Evolutionary conservation across 2,329 filamentous ascomycete genomes (phyloP).

Genomic region (Colletotrichum gloeosporioides): DNA sequence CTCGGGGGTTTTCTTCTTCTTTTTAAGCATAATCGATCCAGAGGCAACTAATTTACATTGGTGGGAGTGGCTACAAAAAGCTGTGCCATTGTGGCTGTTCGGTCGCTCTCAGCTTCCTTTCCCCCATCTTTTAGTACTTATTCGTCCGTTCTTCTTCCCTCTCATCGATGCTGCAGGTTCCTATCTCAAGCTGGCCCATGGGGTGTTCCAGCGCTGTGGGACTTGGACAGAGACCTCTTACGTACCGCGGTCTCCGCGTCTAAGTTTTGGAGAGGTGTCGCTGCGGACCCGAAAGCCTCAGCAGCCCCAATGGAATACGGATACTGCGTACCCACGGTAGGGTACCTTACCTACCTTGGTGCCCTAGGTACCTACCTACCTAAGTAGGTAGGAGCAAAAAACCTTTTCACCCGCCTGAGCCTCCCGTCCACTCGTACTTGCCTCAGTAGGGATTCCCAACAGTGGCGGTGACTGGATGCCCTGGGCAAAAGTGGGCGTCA

Average conservation of each 20-base stretch:
- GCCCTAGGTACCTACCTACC: too few relatives aligned
- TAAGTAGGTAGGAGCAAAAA: neutral
- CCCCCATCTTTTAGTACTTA: neutral
- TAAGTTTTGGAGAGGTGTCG: neutral
- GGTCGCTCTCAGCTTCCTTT: neutral
- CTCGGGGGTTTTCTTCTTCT: neutral
- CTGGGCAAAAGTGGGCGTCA: neutral
- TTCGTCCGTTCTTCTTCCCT: neutral
- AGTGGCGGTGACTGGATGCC: neutral
- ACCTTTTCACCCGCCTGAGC: neutral
- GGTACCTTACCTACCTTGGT: too few relatives aligned
- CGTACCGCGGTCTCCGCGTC: neutral
- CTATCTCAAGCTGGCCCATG: neutral
- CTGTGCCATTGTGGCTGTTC: neutral
- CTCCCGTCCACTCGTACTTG: neutral
- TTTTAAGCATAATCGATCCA: neutral
- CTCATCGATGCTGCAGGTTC: neutral
- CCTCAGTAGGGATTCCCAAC: neutral
- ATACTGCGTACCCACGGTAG: too few relatives aligned
- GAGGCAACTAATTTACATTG: neutral
- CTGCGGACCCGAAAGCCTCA: neutral
- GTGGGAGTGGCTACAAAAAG: neutral
- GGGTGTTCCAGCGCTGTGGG: constrained; percentile 5
- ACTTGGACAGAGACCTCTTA: neutral
- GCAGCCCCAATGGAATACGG: neutral